Evolutionary conservation across 768 basidiomycete genomes (phyloP), one percentile per base, ranked within the genome.

Genomic region (Cystofilobasidium ferigula): DNA sequence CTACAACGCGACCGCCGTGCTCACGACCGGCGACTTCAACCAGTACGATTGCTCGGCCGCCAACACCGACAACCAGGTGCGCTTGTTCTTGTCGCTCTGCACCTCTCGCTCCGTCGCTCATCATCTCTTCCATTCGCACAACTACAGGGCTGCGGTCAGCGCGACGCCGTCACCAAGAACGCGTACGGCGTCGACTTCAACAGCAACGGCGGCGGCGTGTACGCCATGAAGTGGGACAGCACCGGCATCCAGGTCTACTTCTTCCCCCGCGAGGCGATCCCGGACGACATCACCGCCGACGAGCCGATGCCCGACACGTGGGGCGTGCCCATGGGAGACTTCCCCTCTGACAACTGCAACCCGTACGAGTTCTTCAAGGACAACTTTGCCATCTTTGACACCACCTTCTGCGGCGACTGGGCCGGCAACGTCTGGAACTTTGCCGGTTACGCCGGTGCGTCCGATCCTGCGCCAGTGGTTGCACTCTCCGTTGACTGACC

Each of bases 151-250:
- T 97, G 92, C 74, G 91, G 92, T 12, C 80, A 87, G 43, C 84
- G 86, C 13, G 82, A 85, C 16, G 28, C 64, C 38, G 73, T 75
- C 36, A 78, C 79, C 59, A 77, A 75, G 61, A 84, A 82, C 66
- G 85, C 85, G 2, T 94, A 87, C 73, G 92, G 92, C n/a, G 75
- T 80, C n/a, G 83, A 79, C 16, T 97, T 93, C 79, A 97, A 97
- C 75, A 74, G 73, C n/a, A 85, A 81, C 70, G 83, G 84, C 13
- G 92, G 92, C 53, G 92, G 92, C 71, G 86, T 90, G 59, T 94
- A 90, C 77, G 87, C 87, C 60, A 89, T 86, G 85, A 80, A 81
- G 73, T 92, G 89, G 89, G 84, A 85, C 74, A 75, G 79, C 57
- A 77, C 78, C 58, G 92, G 91, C 34, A 83, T 97, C 71, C 79